Percentiles rank a stretch among this genome's conserved stretches.
Evolutionary conservation across 345 rosid genomes (phyloP).

Genomic region (Syzygium aromaticum): DNA sequence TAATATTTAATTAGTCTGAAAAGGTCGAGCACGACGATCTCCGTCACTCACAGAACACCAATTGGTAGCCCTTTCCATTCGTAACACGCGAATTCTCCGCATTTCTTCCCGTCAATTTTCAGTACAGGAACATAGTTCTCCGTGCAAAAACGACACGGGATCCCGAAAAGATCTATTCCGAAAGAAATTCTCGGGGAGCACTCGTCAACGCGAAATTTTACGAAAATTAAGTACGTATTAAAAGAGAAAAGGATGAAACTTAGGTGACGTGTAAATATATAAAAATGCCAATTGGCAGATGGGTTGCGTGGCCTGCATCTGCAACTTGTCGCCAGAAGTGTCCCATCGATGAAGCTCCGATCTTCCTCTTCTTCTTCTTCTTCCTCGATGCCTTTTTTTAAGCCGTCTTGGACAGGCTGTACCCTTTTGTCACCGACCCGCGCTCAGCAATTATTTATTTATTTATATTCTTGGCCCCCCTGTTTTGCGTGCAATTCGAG

Average conservation of each 20-base stretch:
- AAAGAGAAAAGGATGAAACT: neutral
- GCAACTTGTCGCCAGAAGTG: neutral
- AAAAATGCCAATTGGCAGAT: neutral
- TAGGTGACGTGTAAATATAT: neutral
- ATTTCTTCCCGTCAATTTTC: no score
- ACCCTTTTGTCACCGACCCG: neutral
- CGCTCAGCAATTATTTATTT: neutral
- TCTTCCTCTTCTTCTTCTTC: neutral
- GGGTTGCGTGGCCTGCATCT: neutral
- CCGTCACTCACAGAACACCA: no score
- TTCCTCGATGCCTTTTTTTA: neutral
- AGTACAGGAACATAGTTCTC: no score
- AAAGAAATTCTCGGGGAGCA: neutral
- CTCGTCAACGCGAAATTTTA: fast-evolving
- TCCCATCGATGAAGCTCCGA: constrained; percentile 1
- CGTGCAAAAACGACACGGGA: no score
- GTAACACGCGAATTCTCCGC: no score
- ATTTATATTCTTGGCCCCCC: neutral
- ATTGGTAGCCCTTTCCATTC: no score
- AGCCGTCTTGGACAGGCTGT: neutral
- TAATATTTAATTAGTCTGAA: no score
- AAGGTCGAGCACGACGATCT: no score
- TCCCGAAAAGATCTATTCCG: no score
- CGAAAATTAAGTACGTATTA: neutral
- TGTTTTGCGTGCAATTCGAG: neutral